Conservation (phyloP, 1,284 basidiomycete species). For the Taiwanofungus camphoratus region DNA sequence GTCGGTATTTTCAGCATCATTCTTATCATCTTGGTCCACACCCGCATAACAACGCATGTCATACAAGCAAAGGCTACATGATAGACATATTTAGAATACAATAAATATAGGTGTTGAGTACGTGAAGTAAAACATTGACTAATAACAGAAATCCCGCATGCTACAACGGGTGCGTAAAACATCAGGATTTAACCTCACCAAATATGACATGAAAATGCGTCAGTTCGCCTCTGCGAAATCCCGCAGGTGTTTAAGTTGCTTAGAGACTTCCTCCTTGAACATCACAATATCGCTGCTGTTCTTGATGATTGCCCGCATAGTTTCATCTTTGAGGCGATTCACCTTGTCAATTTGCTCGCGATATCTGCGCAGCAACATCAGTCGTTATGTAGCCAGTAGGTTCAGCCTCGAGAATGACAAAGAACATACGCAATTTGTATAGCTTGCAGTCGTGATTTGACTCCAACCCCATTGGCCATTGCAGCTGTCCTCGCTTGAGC, state of each 20-base stretch:
- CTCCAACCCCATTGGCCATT: constrained; percentile 70
- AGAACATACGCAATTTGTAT: constrained; percentile 46
- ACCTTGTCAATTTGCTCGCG: constrained; percentile 73
- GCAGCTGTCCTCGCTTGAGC: constrained; percentile 68
- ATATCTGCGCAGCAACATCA: constrained; percentile 41
- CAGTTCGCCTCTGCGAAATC: constrained; percentile 58
- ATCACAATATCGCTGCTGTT: constrained; percentile 73
- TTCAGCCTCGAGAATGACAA: not conserved
- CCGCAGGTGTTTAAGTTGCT: constrained; percentile 56
- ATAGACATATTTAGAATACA: too few species aligned
- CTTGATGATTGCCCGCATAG: constrained; percentile 72
- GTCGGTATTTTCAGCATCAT: too few species aligned
- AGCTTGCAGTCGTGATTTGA: constrained; percentile 69
- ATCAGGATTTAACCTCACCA: too few species aligned
- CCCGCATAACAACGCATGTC: too few species aligned
- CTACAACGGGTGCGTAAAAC: too few species aligned
- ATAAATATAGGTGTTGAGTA: too few species aligned
- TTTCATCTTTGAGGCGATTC: constrained; percentile 65
- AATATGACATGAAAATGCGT: constrained; percentile 7
- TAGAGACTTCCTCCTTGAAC: constrained; percentile 72
- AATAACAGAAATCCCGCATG: constrained; percentile 1
- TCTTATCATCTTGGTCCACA: too few species aligned
- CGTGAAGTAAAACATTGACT: constrained; percentile 7
- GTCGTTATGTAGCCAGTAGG: too few species aligned
- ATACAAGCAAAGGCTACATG: too few species aligned